Base-by-base conservation (phyloP, 139 green algal species). In the Auxenochlorella pyrenoidosa region DNA sequence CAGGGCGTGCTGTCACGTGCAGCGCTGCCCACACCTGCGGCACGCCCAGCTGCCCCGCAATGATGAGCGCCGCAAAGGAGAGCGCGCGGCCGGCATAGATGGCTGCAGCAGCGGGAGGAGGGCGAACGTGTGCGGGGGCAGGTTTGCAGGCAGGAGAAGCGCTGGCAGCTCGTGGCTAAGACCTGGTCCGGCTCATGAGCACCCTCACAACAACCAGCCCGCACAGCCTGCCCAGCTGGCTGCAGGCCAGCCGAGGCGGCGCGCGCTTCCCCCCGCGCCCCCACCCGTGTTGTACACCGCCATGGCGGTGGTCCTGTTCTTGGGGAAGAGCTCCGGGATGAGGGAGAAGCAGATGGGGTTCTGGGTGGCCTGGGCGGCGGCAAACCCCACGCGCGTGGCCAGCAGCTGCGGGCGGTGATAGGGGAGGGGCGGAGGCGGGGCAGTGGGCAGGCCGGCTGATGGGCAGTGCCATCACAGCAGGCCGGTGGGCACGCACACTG, bases 261-360 rank as follows among this genome's bases (percentile, higher is more conserved):
- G n/a, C n/a, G n/a, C n/a, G n/a, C n/a, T n/a, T n/a, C n/a, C n/a
- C n/a, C n/a, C n/a, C n/a, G 47, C 54, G 10, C 13, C 16, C 54
- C 54, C 54, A 63, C 54, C 54, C 54, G 90, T 94, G 91, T 98
- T 98, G 92, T 98, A 98, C 44, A 93, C 79, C 1, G 95, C 92
- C 80, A 98, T 93, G 40, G 96, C 96, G 10, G 93, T 96, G 34
- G 93, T 96, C 40, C 95, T 92, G 83, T 95, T 93, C 28, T 92
- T 86, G 3, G 96, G 96, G 85, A 98, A 98, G 0, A 98, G 91
- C 85, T 98, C 96, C 0, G 96, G 96, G 82, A 98, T 97, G 58
- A 98, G 85, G 34, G 71, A 89, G 88, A 95, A 95, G 87, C 93
- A 96, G 60, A 98, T 94, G 8, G 96, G 96, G 88, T 98, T 98